These are phyloP conservation scores for Holtermannia corniformis DNA, from an alignment of 768 basidiomycete species.

Conservation along the genomic window DNA sequence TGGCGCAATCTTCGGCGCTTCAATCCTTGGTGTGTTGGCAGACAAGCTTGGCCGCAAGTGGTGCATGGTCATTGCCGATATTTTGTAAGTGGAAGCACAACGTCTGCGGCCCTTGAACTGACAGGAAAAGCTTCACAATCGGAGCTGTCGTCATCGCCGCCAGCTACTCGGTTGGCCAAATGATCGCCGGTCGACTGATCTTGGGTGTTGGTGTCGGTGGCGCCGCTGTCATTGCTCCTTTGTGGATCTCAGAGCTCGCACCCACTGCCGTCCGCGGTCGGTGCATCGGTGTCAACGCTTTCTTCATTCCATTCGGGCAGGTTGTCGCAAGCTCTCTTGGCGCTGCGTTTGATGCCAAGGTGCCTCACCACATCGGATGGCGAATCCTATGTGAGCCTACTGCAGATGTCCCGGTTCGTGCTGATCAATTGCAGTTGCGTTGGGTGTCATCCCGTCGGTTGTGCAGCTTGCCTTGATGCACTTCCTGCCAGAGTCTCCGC, in stretches of 20 bases:
- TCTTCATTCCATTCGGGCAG: slow-evolving; percentile 6
- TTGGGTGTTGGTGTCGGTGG: slow-evolving; percentile 25
- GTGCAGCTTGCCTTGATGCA: slow-evolving; percentile 11
- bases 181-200: slow-evolving; percentile 22
- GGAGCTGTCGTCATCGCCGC: slow-evolving; percentile 26
- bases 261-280: slow-evolving; percentile 11
- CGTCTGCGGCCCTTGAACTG: neutral
- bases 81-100: slow-evolving; percentile 3
- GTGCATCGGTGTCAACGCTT: neutral
- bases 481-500: slow-evolving; percentile 24
- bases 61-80: slow-evolving; percentile 9
- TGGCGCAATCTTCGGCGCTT: slow-evolving; percentile 13
- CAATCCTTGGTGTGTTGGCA: slow-evolving; percentile 4
- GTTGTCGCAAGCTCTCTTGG: neutral
- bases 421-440: too few species aligned
- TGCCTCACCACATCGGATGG: too few species aligned
- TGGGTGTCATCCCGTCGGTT: slow-evolving; percentile 13
- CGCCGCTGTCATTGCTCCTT: slow-evolving; percentile 22
- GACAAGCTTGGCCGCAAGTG: slow-evolving; percentile 10
- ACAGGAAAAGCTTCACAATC: slow-evolving; percentile 13
- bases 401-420: too few species aligned
- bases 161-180: slow-evolving; percentile 19
- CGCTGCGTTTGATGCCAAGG: slow-evolving; percentile 1
- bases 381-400: too few species aligned
- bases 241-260: slow-evolving; percentile 24